Base-by-base conservation (phyloP, 257 asterid species). In the Dorcoceras hygrometricum region DNA sequence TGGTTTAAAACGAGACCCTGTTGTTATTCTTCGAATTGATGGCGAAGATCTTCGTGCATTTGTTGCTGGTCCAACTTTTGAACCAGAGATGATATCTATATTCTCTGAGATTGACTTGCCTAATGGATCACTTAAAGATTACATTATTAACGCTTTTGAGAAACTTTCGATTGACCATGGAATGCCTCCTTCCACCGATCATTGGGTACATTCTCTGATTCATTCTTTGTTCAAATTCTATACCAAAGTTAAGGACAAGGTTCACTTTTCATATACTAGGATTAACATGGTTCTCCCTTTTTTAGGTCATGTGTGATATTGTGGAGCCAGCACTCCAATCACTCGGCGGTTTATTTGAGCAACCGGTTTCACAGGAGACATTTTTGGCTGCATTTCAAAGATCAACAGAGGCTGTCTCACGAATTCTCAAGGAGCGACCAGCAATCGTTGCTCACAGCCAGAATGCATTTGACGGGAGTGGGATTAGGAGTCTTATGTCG, bases 181-280 rank as follows among this genome's bases (percentile, higher is more conserved):
- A 43, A 82, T 94, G 89, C 99, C 99, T 68, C 97, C 99, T 18
- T 88, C 95, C 63, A 71, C 91, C 5, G 99, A 94, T 75, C 80
- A 91, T 67, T 94, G 97, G 97, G 97, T 94, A 82, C 59, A 55
- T 11, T 5, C 58, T 46, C 18, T 10, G 48, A 48, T 20, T 66
- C 56, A 56, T 24, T 56, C 64, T 36, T 56, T 53, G 23, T 23
- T 57, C 7, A 55, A n/a, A 36, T 31, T 55, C 28, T 27, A 55
- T 19, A 12, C 25, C 23, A 27, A 19, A 27, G 56, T 36, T 4
- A 22, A n/a, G 22, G 5, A 1, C n/a, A 22, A 23, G 1, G 48
- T n/a, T 19, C 26, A 54, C 24, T 23, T 0, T 46, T 26, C 18
- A 22, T 3, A n/a, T 36, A 19, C 8, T 12, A 25, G 50, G 23